Conservation (phyloP, 371 early-diverging fungal species). For the Zychaea mexicana region DNA sequence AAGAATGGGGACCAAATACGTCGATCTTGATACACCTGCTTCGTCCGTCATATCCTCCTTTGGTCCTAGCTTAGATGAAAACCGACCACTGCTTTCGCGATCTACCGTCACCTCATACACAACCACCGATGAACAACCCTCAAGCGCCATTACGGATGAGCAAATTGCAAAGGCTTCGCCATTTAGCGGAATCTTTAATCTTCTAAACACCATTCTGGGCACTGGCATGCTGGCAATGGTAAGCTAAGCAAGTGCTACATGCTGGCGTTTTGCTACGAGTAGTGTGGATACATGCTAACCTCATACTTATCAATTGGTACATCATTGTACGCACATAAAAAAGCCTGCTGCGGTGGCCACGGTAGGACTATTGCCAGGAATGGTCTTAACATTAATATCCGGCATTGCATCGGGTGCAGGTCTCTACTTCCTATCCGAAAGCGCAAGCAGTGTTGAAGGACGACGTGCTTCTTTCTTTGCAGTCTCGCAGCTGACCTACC, state of each 20-base stretch:
- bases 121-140: background rate
- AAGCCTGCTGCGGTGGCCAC: constrained; percentile 84
- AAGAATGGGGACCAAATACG: background rate
- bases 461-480: constrained; percentile 88
- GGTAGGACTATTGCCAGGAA: constrained; percentile 83
- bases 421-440: constrained; percentile 77
- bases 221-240: constrained; percentile 97
- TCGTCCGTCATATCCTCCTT: constrained; percentile 10
- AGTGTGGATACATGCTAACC: background rate
- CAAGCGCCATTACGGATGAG: background rate
- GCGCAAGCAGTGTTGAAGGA: constrained; percentile 70
- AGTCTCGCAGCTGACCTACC: constrained; percentile 89
- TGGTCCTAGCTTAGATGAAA: constrained; percentile 15
- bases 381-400: constrained; percentile 75
- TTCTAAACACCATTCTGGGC: constrained; percentile 94
- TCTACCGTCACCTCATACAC: constrained; percentile 10
- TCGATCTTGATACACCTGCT: constrained; percentile 4
- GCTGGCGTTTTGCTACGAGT: background rate
- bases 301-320: background rate
- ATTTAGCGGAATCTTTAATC: constrained; percentile 64
- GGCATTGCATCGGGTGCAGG: constrained; percentile 80
- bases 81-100: constrained; percentile 17
- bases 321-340: background rate
- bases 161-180: constrained; percentile 25
- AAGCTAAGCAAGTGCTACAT: constrained; percentile 15